Percentiles rank a stretch among this genome's conserved stretches.
phyloP scores from a whole-genome alignment of 2,329 filamentous ascomycete genomes.

The Davidsoniella virescens region DNA sequence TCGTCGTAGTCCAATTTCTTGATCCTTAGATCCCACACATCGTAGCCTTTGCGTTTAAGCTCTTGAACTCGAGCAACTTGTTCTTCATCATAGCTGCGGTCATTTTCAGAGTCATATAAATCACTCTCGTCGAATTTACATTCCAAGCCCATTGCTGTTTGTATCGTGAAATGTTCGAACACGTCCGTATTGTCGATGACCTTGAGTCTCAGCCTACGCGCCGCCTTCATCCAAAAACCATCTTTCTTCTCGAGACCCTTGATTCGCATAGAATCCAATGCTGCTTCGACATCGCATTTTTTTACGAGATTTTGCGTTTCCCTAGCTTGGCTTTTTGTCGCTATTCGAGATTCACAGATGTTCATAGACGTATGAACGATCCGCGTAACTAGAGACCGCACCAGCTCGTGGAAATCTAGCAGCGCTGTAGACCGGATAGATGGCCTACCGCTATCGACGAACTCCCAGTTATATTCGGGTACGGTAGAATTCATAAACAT shows the following conservation, averaged over 20 bases:
- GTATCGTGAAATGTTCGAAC: too few relatives aligned
- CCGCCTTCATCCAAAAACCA: conserved; percentile 31
- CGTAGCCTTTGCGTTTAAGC: not conserved
- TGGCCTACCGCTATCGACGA: conserved; percentile 42
- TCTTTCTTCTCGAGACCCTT: conserved; percentile 16
- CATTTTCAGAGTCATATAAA: conserved; percentile 2
- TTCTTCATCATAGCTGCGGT: conserved; percentile 15
- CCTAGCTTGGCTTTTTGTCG: conserved; percentile 27
- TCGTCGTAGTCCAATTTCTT: conserved; percentile 26
- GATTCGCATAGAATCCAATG: conserved; percentile 31
- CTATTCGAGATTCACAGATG: conserved; percentile 52
- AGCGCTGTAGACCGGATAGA: conserved; percentile 60
- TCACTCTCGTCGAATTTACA: conserved; percentile 13
- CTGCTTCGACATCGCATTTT: conserved; percentile 31
- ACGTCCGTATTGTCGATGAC: conserved; percentile 24
- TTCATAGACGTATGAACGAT: conserved; percentile 54
- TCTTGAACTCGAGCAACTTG: conserved; percentile 5
- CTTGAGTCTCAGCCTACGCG: conserved; percentile 32
- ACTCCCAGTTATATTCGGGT: conserved; percentile 51
- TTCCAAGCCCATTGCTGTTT: too few relatives aligned
- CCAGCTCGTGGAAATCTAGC: conserved; percentile 56
- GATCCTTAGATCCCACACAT: conserved; percentile 10
- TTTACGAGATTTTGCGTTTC: conserved; percentile 16
- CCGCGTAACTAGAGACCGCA: conserved; percentile 50
- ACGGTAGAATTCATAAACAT: conserved; percentile 61